Percentiles rank a stretch among this genome's conserved stretches.
These are phyloP conservation scores for Cochlearia excelsa DNA, from an alignment of 345 rosid genomes.

Conservation along the genomic window DNA sequence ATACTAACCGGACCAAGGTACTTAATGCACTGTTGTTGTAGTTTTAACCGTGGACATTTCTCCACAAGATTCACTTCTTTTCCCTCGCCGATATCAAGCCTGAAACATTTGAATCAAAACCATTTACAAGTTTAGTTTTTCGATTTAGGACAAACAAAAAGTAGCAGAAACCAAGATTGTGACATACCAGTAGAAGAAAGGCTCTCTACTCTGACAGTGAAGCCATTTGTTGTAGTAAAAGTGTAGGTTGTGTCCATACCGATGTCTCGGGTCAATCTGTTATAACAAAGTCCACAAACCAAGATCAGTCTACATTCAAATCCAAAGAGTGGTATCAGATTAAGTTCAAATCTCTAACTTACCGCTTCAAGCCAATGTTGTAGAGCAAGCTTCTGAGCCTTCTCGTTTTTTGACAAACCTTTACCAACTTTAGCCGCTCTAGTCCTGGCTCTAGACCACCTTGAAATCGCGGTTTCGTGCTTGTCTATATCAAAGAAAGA, in stretches of 20 bases:
- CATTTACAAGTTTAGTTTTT: constrained; percentile 20
- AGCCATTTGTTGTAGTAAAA: constrained; percentile 79
- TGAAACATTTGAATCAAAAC: constrained; percentile 37
- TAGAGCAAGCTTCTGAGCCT: constrained; percentile 73
- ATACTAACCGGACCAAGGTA: constrained; percentile 86
- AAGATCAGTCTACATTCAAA: constrained; percentile 18
- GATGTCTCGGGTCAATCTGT: constrained; percentile 96
- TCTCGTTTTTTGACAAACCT: constrained; percentile 85
- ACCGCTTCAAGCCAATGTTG: constrained; percentile 99
- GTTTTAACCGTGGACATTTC: constrained; percentile 68
- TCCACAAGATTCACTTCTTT: constrained; percentile 71
- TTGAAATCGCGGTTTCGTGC: constrained; percentile 87
- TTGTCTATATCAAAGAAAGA: constrained; percentile 88
- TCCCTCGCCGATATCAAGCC: constrained; percentile 98
- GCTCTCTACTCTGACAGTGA: constrained; percentile 80
- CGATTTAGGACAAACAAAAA: neutral
- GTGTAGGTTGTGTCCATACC: constrained; percentile 89
- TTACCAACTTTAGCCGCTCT: constrained; percentile 96
- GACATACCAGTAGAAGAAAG: constrained; percentile 93
- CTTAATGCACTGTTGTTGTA: constrained; percentile 86
- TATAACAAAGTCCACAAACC: constrained; percentile 12
- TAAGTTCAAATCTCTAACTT: constrained; percentile 36
- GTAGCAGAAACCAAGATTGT: constrained; percentile 17
- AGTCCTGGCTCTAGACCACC: constrained; percentile 96
- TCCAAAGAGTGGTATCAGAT: neutral